Evolutionary conservation across 768 basidiomycete species (phyloP), one percentile per base, ranked within the genome.

Genomic region (Peribolospora baueri): DNA sequence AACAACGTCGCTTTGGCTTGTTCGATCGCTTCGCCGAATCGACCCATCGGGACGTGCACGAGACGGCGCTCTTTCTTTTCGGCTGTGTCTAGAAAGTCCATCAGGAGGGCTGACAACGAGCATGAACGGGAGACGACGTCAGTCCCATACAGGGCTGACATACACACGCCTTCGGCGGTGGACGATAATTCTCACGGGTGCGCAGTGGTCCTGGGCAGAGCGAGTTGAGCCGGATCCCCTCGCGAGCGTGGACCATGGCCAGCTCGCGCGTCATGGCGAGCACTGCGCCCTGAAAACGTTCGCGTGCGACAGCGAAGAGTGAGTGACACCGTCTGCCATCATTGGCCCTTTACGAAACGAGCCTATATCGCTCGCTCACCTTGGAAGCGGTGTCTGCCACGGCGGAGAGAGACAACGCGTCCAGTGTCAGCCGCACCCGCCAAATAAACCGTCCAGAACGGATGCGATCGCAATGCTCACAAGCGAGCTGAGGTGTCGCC

Each of bases 41-140:
- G 78, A 58, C 90, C 90, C 85, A 93, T 86, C 1, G 90, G 91
- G 11, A 91, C 76, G 59, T 70, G 69, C 14, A 64, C 53, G 10
- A 25, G 25, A 25, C 25, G 76, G 39, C 93, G 79, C 47, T 95
- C 78, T 56, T 82, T 78, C 72, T 97, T 97, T 73, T 98, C 93
- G 49, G 80, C 73, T n/a, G 93, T 95, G 69, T 97, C 77, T 64
- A 98, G 76, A 75, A 91, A 98, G 68, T 97, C 81, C 93, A 98
- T 98, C 39, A 98, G 74, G 50, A 98, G 78, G 46, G 90, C 86
- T 90, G 64, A n/a, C 38, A 7, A 14, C 11, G 6, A 41, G 47
- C 41, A 36, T 43, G 39, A 25, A 54, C 14, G 45, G 40, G 49
- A 38, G 47, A 3, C 4, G 42, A 14, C 25, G 25, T 25, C 54